Evolutionary conservation across 495 filamentous ascomycete species (phyloP).

Genomic region (Pyrenula massariospora): DNA sequence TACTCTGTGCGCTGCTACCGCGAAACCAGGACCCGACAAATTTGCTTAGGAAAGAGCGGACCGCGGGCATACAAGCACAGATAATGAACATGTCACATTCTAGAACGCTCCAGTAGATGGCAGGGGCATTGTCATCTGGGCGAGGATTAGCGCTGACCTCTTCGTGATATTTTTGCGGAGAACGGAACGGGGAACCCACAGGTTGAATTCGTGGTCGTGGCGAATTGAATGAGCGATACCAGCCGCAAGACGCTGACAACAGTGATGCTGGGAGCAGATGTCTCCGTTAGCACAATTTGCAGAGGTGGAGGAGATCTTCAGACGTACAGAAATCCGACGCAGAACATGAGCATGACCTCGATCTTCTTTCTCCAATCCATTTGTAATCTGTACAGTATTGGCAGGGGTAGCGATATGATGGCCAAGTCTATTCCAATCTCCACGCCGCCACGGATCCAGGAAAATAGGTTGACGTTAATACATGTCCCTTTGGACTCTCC

Average conservation of each 20-base stretch:
- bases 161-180: too few relatives aligned
- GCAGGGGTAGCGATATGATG: constrained; percentile 25
- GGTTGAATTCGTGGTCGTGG: constrained; percentile 16
- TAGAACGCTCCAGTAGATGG: constrained; percentile 32
- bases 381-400: constrained; percentile 26
- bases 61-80: constrained; percentile 30
- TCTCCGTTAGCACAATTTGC: neutral
- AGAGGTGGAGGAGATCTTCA: constrained; percentile 4
- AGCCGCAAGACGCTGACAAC: constrained; percentile 28
- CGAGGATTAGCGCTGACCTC: too few relatives aligned
- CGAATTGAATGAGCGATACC: constrained; percentile 21
- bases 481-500: constrained; percentile 14
- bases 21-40: too few relatives aligned
- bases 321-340: constrained; percentile 40
- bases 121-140: constrained; percentile 24
- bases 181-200: constrained; percentile 11
- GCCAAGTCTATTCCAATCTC: constrained; percentile 14
- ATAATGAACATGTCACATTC: constrained; percentile 35
- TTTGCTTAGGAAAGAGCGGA: too few relatives aligned
- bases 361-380: constrained; percentile 33
- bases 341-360: constrained; percentile 39
- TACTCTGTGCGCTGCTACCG: too few relatives aligned
- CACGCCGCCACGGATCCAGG: constrained; percentile 12
- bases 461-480: constrained; percentile 13
- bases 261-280: constrained; percentile 24